phyloP scores from a whole-genome alignment of 2,329 filamentous ascomycete species.

The Venturia asperata region DNA sequence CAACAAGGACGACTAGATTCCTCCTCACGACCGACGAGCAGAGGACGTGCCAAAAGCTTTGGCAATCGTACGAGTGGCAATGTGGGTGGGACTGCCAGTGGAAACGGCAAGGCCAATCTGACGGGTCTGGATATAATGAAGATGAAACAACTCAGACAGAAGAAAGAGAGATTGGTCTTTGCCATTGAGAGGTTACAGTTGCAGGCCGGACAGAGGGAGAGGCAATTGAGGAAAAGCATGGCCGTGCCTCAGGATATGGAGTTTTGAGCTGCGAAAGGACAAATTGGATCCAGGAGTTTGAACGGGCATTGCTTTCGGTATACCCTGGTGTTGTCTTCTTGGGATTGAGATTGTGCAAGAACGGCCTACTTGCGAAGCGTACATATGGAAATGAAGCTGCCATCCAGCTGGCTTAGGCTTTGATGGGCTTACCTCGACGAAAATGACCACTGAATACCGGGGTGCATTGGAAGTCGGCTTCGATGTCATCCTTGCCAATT shows the following conservation, averaged over 20 bases:
- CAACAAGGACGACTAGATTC: slow-evolving; percentile 62
- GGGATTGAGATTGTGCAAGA: background rate
- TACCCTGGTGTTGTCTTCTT: background rate
- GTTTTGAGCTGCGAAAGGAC: background rate
- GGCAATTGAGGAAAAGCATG: slow-evolving; percentile 67
- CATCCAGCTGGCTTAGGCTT: background rate
- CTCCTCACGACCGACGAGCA: slow-evolving; percentile 16
- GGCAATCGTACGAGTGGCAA: background rate
- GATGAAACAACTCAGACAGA: slow-evolving; percentile 64
- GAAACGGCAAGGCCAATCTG: background rate
- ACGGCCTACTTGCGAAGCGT: background rate
- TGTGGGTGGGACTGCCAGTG: background rate
- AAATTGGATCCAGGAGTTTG: background rate
- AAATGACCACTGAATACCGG: no score
- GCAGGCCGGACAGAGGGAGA: slow-evolving; percentile 70
- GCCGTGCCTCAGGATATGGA: slow-evolving; percentile 41
- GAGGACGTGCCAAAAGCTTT: slow-evolving; percentile 13
- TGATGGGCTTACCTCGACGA: background rate
- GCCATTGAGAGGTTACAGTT: slow-evolving; percentile 78
- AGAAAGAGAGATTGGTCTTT: slow-evolving; percentile 80
- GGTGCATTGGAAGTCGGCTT: no score
- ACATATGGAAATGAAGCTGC: background rate
- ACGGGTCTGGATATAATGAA: slow-evolving; percentile 46
- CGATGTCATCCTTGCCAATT: background rate
- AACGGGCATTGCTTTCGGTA: background rate